These are phyloP conservation scores for Fusarium stilboides DNA, from an alignment of 2,329 filamentous ascomycete genomes.

Conservation along the genomic window DNA sequence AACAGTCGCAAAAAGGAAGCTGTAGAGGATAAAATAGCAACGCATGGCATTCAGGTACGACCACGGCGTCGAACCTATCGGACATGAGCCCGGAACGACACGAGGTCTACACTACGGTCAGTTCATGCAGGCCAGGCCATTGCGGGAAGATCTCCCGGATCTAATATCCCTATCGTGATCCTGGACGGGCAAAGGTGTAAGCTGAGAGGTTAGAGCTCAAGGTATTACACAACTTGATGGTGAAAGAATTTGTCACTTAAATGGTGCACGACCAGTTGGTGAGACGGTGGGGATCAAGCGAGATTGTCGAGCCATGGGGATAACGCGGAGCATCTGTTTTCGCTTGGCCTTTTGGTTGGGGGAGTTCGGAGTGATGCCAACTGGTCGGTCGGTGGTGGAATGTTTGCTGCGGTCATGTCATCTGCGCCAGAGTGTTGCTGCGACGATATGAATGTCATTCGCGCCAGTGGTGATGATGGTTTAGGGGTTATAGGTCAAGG, in stretches of 20 bases:
- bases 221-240: slow-evolving; percentile 36
- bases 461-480: not conserved
- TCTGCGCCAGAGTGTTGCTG: slow-evolving; percentile 2
- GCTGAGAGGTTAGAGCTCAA: slow-evolving; percentile 1
- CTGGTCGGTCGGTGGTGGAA: not conserved
- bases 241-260: slow-evolving; percentile 34
- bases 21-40: not conserved
- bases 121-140: slow-evolving; percentile 32
- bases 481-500: not conserved
- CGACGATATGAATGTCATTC: slow-evolving; percentile 1
- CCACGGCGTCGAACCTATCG: slow-evolving; percentile 14
- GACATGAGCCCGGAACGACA: not conserved
- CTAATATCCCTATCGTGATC: slow-evolving; percentile 31
- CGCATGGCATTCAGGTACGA: not conserved
- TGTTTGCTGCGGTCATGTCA: slow-evolving; percentile 6
- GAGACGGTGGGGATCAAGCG: slow-evolving; percentile 29
- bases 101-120: not conserved
- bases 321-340: slow-evolving; percentile 24
- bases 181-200: slow-evolving; percentile 1
- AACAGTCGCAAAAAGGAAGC: not conserved
- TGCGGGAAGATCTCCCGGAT: slow-evolving; percentile 39
- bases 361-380: no score
- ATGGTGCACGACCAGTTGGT: slow-evolving; percentile 2
- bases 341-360: not conserved
- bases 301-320: slow-evolving; percentile 44